Evolutionary conservation across 371 early-diverging fungal species (phyloP).

Genomic region (Mortierella sp.): DNA sequence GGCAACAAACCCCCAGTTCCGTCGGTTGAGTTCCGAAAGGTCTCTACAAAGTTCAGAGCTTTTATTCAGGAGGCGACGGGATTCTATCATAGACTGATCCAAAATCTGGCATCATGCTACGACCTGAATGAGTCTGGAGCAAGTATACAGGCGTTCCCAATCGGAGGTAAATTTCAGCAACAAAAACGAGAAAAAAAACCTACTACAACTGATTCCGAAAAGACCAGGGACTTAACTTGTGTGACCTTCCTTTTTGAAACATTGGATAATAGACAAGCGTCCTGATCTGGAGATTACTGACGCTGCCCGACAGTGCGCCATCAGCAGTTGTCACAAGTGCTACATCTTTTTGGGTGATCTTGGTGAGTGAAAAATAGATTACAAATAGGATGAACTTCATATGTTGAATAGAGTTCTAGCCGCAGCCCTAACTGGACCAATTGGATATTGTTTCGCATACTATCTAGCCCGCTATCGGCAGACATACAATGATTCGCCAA

Average conservation of each 20-base stretch:
- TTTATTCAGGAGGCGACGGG: conserved; percentile 67
- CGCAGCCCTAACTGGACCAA: neutral
- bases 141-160: conserved; percentile 26
- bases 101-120: conserved; percentile 56
- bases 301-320: conserved; percentile 56
- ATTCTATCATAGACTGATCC: conserved; percentile 65
- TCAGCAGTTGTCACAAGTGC: conserved; percentile 62
- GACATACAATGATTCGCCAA: conserved; percentile 59
- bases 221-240: neutral
- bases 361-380: conserved; percentile 47
- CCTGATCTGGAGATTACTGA: conserved; percentile 43
- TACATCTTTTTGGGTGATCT: conserved; percentile 72
- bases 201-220: neutral
- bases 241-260: neutral
- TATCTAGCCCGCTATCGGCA: conserved; percentile 68
- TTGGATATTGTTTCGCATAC: neutral
- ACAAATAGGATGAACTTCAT: too few relatives aligned
- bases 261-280: conserved; percentile 17
- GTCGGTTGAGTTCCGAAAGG: conserved; percentile 46
- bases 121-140: conserved; percentile 50
- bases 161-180: conserved; percentile 19
- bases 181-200: neutral
- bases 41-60: conserved; percentile 61
- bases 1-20: conserved; percentile 40
- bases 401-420: neutral